A percentile compares a stretch with the other conserved stretches of the same genome.
Conservation (phyloP, 495 filamentous ascomycete species). For the Ramalina intermedia region DNA sequence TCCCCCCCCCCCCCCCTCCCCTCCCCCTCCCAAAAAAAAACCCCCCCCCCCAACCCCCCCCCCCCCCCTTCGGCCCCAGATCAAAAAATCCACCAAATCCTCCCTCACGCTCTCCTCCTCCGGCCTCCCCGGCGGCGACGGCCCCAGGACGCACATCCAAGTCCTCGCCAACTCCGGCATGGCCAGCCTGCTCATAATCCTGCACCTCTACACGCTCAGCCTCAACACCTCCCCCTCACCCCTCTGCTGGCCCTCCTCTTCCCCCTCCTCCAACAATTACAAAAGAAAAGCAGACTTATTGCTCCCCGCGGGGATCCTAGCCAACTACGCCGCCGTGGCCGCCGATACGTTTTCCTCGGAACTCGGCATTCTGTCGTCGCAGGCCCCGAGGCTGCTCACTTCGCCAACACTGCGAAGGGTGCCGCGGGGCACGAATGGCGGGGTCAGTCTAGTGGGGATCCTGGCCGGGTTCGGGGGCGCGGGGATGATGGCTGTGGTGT, state of each 20-base stretch:
- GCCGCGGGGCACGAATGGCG: slow-evolving; percentile 84
- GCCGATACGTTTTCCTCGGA: slow-evolving; percentile 94
- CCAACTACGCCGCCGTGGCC: slow-evolving; percentile 79
- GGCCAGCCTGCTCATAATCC: slow-evolving; percentile 55
- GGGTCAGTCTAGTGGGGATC: slow-evolving; percentile 61
- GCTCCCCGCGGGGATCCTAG: background rate
- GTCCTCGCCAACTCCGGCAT: slow-evolving; percentile 79
- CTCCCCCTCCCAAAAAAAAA: background rate
- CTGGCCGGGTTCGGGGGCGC: slow-evolving; percentile 62
- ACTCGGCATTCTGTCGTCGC: slow-evolving; percentile 74
- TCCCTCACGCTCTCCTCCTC: slow-evolving; percentile 61
- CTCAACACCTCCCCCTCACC: too few species aligned
- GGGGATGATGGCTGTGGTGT: slow-evolving; percentile 50
- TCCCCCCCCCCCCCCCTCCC: too few species aligned
- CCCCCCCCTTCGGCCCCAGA: too few species aligned
- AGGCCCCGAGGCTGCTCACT: slow-evolving; percentile 71
- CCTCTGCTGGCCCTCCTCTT: too few species aligned
- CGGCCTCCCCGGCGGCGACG: slow-evolving; percentile 61
- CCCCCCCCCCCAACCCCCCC: slow-evolving; percentile 21
- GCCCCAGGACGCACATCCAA: slow-evolving; percentile 70
- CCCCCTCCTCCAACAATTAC: slow-evolving; percentile 29
- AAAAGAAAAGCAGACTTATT: background rate
- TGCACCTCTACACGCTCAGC: slow-evolving; percentile 39
- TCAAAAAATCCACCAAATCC: slow-evolving; percentile 79
- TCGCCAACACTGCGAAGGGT: slow-evolving; percentile 60